A percentile compares a stretch with the other conserved stretches of the same genome.
Evolutionary conservation across 2,329 filamentous ascomycete genomes (phyloP).

Genomic region (Cercospora zeae-maydis): DNA sequence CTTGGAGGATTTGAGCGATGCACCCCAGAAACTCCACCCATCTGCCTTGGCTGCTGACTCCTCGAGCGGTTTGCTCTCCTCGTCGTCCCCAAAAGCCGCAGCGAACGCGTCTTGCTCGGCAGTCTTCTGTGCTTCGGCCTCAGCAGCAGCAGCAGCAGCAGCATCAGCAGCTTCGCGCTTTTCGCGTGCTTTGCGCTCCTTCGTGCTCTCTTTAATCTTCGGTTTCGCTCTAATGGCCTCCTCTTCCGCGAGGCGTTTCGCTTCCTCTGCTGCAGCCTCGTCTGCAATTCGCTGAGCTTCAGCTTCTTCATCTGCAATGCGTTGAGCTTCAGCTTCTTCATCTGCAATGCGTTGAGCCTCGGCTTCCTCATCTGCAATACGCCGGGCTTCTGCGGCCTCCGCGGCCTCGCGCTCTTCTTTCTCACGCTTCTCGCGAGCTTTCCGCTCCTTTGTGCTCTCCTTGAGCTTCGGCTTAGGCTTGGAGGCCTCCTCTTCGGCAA

Average conservation of each 20-base stretch:
- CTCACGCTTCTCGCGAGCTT: conserved; percentile 43
- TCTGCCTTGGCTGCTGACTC: conserved; percentile 30
- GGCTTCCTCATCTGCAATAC: conserved; percentile 28
- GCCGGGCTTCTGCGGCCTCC: conserved; percentile 35
- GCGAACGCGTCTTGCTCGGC: conserved; percentile 38
- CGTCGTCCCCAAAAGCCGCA: conserved; percentile 36
- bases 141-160: not conserved
- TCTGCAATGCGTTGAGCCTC: not conserved
- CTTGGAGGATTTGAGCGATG: conserved; percentile 44
- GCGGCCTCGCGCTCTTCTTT: conserved; percentile 40
- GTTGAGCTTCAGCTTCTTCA: not conserved
- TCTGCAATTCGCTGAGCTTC: too few species aligned
- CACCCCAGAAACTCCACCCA: conserved; percentile 46
- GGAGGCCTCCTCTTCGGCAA: not conserved
- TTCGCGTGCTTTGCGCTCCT: not conserved
- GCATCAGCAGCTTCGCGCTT: not conserved
- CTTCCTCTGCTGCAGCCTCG: too few species aligned
- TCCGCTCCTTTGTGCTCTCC: conserved; percentile 27
- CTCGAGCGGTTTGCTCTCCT: conserved; percentile 31
- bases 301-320: not conserved
- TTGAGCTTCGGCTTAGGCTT: not conserved
- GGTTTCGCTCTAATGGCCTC: not conserved
- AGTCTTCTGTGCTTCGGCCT: conserved; percentile 26
- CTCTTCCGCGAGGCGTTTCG: not conserved
- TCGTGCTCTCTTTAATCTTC: not conserved